These are phyloP conservation scores for Hygrophorus pudorinus DNA, from an alignment of 768 basidiomycete species.

Conservation along the genomic window DNA sequence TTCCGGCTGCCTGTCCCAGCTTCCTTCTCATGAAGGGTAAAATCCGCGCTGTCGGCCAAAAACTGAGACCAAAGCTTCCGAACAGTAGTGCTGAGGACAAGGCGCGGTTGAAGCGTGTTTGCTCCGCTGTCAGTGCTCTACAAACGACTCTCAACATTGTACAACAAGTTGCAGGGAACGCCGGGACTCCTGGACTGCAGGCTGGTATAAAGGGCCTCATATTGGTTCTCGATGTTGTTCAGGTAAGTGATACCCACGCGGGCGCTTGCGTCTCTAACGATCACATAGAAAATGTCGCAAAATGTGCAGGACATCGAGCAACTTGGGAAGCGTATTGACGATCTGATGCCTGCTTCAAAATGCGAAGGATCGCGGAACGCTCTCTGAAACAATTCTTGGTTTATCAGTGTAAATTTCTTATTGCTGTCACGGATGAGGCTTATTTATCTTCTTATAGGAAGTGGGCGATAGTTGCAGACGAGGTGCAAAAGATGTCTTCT, in stretches of 20 bases:
- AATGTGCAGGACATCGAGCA: conserved; percentile 1
- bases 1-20: too few relatives aligned
- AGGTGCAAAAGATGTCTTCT: neutral
- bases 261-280: neutral
- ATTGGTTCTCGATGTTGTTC: neutral
- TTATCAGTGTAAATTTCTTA: neutral
- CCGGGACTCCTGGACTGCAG: neutral
- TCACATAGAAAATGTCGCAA: conserved; percentile 1
- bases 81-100: too few relatives aligned
- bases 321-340: neutral
- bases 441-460: neutral
- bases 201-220: neutral
- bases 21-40: too few relatives aligned
- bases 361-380: neutral
- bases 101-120: neutral
- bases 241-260: neutral
- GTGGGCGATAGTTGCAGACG: neutral
- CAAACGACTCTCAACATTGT: too few relatives aligned
- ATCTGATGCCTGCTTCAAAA: neutral
- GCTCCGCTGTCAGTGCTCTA: neutral
- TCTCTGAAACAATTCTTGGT: neutral
- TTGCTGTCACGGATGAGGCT: neutral
- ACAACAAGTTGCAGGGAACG: too few relatives aligned
- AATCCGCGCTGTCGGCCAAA: too few relatives aligned
- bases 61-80: too few relatives aligned